These are phyloP conservation scores for Xylariaceae sp. DNA, from an alignment of 2,329 filamentous ascomycete species.

Conservation along the genomic window DNA sequence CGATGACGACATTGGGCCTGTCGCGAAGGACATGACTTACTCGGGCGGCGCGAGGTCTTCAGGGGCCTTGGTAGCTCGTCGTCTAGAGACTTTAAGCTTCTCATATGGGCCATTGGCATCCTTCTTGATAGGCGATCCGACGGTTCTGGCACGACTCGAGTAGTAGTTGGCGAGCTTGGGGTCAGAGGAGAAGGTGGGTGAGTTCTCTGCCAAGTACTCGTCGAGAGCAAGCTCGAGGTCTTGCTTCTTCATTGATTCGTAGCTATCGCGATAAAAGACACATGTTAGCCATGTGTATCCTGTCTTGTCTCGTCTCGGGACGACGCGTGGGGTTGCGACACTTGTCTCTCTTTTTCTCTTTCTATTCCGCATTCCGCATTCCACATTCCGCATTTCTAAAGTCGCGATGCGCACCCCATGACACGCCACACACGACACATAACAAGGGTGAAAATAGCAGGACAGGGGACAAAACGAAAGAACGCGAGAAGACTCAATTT, in stretches of 20 bases:
- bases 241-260: constrained; percentile 72
- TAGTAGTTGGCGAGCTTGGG: constrained; percentile 75
- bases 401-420: constrained; percentile 10
- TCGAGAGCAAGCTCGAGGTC: constrained; percentile 79
- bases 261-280: constrained; percentile 50
- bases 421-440: no score
- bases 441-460: constrained; percentile 6
- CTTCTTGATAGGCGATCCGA: constrained; percentile 54
- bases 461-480: constrained; percentile 7
- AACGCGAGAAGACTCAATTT: not conserved
- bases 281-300: constrained; percentile 27
- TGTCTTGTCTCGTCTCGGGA: constrained; percentile 20
- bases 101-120: constrained; percentile 31
- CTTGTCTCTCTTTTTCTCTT: constrained; percentile 24
- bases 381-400: constrained; percentile 7
- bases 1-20: constrained; percentile 59
- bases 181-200: constrained; percentile 64
- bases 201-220: constrained; percentile 71
- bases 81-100: constrained; percentile 31
- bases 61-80: constrained; percentile 44
- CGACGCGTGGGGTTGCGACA: constrained; percentile 27
- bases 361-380: constrained; percentile 17
- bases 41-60: constrained; percentile 72
- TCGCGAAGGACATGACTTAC: constrained; percentile 66
- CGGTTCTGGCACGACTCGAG: constrained; percentile 62